Percentiles rank a stretch among this genome's conserved stretches.
Conservation (phyloP, 768 basidiomycete species). For the Leccinum sublutescens region DNA sequence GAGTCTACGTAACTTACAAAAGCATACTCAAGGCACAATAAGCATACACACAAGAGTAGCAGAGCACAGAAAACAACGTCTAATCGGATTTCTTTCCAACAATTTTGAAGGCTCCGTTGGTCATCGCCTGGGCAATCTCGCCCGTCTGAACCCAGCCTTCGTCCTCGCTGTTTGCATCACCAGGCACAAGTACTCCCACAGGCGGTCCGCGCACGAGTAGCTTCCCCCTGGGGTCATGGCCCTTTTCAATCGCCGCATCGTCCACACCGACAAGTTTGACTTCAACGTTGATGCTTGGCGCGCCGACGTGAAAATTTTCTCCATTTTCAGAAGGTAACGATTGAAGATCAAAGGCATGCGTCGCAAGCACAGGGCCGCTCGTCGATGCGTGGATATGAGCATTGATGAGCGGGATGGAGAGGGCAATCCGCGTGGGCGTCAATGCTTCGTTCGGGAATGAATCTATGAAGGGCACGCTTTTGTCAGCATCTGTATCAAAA, state of each 20-base stretch:
- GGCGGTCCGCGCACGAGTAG: constrained; percentile 71
- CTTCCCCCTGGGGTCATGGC: constrained; percentile 61
- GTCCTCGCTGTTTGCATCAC: constrained; percentile 30
- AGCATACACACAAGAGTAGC: neutral
- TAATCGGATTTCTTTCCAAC: constrained; percentile 13
- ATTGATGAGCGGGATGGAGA: constrained; percentile 76
- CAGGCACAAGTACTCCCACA: constrained; percentile 51
- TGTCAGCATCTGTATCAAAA: neutral
- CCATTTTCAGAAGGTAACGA: constrained; percentile 47
- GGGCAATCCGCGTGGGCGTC: constrained; percentile 65
- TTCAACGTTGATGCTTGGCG: constrained; percentile 85
- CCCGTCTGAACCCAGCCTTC: constrained; percentile 46
- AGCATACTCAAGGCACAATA: neutral
- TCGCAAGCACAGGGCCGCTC: constrained; percentile 75
- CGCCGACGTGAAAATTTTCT: constrained; percentile 56
- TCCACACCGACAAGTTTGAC: constrained; percentile 70
- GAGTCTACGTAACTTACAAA: neutral
- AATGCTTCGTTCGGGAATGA: constrained; percentile 47
- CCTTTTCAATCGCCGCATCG: constrained; percentile 62
- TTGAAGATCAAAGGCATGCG: constrained; percentile 86
- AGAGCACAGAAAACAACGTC: neutral
- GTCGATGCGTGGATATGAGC: constrained; percentile 59
- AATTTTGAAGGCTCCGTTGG: constrained; percentile 64
- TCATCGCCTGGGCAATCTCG: constrained; percentile 47
- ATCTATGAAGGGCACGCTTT: constrained; percentile 36